Evolutionary conservation across 768 basidiomycete genomes (phyloP).

Genomic region (Suillus weaverae): DNA sequence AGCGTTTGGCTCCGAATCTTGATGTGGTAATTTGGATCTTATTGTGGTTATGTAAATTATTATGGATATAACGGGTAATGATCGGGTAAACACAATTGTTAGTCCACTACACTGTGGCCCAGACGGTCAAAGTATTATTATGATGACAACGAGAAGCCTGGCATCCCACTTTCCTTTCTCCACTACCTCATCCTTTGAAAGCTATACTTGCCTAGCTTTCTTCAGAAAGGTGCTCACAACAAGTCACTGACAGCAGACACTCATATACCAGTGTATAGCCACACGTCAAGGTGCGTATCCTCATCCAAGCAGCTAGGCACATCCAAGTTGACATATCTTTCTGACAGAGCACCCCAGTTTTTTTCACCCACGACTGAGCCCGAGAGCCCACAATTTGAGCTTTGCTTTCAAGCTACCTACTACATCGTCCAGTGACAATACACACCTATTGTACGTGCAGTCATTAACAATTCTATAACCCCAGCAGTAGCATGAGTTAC

Average conservation of each 20-base stretch:
- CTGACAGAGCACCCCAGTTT: neutral
- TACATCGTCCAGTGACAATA: neutral
- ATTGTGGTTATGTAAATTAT: conserved; percentile 23
- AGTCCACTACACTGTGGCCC: neutral
- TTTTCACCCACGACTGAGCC: neutral
- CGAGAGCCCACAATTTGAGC: neutral
- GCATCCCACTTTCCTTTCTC: conserved; percentile 9
- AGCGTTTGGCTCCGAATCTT: neutral
- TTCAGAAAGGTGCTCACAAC: neutral
- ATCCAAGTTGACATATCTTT: neutral
- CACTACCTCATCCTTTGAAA: neutral
- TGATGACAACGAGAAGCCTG: conserved; percentile 4
- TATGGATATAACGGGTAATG: conserved; percentile 21
- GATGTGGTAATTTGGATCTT: conserved; percentile 13
- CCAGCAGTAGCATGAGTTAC: neutral
- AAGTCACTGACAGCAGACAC: neutral
- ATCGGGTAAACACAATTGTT: conserved; percentile 25
- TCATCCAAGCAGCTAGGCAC: conserved; percentile 9
- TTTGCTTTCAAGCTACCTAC: neutral
- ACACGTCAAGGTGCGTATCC: conserved; percentile 12
- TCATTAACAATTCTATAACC: neutral
- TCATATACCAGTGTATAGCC: conserved; percentile 9
- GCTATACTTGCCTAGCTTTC: neutral
- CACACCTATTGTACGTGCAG: neutral
- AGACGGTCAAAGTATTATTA: conserved; percentile 1